Evolutionary conservation across 768 basidiomycete species (phyloP).

Genomic region (Erythrobasidium yunnanense): DNA sequence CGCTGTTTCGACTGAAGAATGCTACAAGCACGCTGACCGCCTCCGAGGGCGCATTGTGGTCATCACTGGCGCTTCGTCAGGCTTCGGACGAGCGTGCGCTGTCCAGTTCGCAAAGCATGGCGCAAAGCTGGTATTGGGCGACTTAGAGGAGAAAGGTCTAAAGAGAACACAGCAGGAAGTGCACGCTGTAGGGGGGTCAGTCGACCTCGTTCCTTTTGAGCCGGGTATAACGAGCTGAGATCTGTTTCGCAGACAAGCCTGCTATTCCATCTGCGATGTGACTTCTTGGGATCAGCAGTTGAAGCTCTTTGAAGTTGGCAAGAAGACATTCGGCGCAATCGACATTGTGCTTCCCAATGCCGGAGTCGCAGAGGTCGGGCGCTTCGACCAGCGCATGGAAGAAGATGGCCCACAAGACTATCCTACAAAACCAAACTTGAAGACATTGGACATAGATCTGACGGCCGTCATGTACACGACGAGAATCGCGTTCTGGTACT

Average conservation of each 20-base stretch:
- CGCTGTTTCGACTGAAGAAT: slow-evolving; percentile 1
- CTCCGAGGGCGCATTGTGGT: slow-evolving; percentile 12
- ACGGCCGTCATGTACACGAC: slow-evolving; percentile 23
- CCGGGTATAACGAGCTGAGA: too few species aligned
- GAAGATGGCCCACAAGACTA: slow-evolving; percentile 13
- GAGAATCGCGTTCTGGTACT: slow-evolving; percentile 23
- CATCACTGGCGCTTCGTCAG: slow-evolving; percentile 22
- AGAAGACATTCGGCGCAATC: slow-evolving; percentile 19
- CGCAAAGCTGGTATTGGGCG: slow-evolving; percentile 23
- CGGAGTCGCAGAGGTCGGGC: slow-evolving; percentile 15
- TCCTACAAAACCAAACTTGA: slow-evolving; percentile 6
- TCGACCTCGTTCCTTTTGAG: too few species aligned
- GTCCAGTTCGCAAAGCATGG: slow-evolving; percentile 18
- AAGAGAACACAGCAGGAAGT: slow-evolving; percentile 8
- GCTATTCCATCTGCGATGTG: slow-evolving; percentile 14
- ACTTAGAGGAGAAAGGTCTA: slow-evolving; percentile 21
- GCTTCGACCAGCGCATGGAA: slow-evolving; percentile 25
- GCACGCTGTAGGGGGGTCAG: slow-evolving; percentile 10
- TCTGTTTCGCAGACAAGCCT: slow-evolving; percentile 26
- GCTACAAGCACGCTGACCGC: slow-evolving; percentile 20
- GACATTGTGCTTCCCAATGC: slow-evolving; percentile 22
- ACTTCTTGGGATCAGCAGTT: slow-evolving; percentile 23
- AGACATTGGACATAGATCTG: slow-evolving; percentile 22
- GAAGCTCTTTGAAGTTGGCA: not conserved
- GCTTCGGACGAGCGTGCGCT: slow-evolving; percentile 19